Evolutionary conservation across 1,284 basidiomycete species (phyloP).

Genomic region (Ceratobasidium sp.): DNA sequence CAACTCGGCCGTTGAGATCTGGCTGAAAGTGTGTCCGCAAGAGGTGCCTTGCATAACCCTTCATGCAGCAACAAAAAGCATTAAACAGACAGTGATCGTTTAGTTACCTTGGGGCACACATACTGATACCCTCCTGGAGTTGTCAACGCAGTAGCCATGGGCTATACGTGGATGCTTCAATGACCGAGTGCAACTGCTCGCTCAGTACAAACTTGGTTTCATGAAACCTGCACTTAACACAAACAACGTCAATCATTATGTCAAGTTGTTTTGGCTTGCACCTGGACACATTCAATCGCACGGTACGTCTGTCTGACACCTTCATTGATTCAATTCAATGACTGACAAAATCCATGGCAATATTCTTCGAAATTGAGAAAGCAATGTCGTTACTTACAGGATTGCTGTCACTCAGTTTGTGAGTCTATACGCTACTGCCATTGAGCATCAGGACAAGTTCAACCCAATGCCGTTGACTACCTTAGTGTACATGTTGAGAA

Average conservation of each 20-base stretch:
- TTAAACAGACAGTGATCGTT: not conserved
- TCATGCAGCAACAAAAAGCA: not conserved
- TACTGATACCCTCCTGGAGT: not conserved
- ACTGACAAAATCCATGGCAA: not conserved
- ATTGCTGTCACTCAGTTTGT: not conserved
- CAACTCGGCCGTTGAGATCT: not conserved
- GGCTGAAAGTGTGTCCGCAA: not conserved
- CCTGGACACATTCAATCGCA: not conserved
- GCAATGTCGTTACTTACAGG: not conserved
- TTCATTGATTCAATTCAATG: not conserved
- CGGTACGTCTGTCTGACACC: not conserved
- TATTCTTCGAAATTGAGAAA: not conserved
- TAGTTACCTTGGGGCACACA: not conserved
- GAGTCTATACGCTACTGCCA: not conserved
- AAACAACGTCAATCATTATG: not conserved
- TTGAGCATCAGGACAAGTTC: not conserved
- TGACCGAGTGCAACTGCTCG: not conserved
- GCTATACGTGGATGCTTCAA: slow-evolving; percentile 2
- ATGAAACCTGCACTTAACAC: not conserved
- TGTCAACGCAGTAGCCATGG: not conserved
- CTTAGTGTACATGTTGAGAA: not conserved
- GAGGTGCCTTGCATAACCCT: not conserved
- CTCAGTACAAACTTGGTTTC: not conserved
- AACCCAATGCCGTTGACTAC: not conserved
- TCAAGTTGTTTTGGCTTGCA: not conserved